phyloP scores from a whole-genome alignment of 352 stramenopile species.

The Phytopythium boreale region DNA sequence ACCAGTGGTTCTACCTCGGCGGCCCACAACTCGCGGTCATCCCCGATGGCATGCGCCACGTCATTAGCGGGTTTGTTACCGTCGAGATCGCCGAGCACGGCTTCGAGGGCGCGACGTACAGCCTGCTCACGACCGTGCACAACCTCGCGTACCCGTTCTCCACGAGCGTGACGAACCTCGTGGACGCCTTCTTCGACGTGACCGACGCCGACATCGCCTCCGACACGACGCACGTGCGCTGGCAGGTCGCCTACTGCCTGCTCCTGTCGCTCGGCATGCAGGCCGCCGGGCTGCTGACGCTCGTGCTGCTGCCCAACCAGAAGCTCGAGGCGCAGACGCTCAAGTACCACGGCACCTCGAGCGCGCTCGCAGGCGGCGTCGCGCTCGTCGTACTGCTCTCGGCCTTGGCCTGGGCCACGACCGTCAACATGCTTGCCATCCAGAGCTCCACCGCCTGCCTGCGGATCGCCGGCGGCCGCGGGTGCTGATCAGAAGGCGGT shows the following conservation, averaged over 20 bases:
- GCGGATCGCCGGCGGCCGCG: constrained; percentile 51
- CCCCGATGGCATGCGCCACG: constrained; percentile 56
- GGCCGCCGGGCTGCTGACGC: constrained; percentile 36
- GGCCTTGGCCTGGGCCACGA: constrained; percentile 48
- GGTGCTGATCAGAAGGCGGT: constrained; percentile 17
- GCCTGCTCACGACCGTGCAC: constrained; percentile 62
- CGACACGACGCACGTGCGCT: constrained; percentile 55
- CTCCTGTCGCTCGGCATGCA: constrained; percentile 48
- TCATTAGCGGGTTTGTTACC: constrained; percentile 57
- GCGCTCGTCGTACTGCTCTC: constrained; percentile 33
- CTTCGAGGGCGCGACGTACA: constrained; percentile 66
- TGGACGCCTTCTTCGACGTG: constrained; percentile 57
- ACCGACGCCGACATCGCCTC: constrained; percentile 52
- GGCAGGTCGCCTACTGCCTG: constrained; percentile 54
- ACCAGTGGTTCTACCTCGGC: constrained; percentile 69
- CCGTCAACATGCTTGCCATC: constrained; percentile 59
- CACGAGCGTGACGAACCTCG: constrained; percentile 45
- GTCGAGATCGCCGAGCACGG: constrained; percentile 73
- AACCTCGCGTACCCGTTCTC: constrained; percentile 59
- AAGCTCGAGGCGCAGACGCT: constrained; percentile 60
- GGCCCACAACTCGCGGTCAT: constrained; percentile 53
- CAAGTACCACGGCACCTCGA: constrained; percentile 49
- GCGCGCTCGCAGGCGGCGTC: constrained; percentile 31
- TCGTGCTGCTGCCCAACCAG: constrained; percentile 58
- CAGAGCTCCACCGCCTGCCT: constrained; percentile 60